These are phyloP conservation scores for Vachellia pachyceras DNA, from an alignment of 306 rosid genomes.

Conservation along the genomic window DNA sequence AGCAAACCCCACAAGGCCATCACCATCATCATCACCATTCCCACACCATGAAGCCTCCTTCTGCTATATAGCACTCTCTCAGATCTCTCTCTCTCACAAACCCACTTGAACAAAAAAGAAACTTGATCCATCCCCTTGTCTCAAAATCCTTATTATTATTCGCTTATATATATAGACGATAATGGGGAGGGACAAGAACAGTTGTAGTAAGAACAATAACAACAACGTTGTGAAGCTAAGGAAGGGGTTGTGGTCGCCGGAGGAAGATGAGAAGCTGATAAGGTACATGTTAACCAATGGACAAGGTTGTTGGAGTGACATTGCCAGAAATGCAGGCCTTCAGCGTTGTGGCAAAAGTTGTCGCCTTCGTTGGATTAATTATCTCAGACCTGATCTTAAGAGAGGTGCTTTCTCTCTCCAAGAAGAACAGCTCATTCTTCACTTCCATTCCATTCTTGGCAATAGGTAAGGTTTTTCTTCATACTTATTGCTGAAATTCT, in stretches of 20 bases:
- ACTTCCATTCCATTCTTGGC: conserved; percentile 88
- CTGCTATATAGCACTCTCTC: conserved; percentile 51
- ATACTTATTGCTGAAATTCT: not conserved
- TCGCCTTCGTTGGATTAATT: conserved; percentile 98
- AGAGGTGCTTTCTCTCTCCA: conserved; percentile 89
- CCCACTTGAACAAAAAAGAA: conserved; percentile 25
- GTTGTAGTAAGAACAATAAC: not conserved
- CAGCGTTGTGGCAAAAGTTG: conserved; percentile 93
- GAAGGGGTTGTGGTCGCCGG: conserved; percentile 96
- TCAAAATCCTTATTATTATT: not conserved
- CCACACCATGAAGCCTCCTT: conserved; percentile 75
- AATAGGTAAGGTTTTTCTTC: conserved; percentile 53
- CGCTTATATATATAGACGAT: conserved; percentile 19
- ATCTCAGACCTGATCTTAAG: conserved; percentile 91
- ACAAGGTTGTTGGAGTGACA: conserved; percentile 96
- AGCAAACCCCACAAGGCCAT: conserved; percentile 76
- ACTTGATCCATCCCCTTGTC: not conserved
- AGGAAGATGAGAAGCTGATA: conserved; percentile 90
- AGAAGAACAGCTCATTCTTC: conserved; percentile 80
- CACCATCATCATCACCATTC: conserved; percentile 66
- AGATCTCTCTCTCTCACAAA: conserved; percentile 47
- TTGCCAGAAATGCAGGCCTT: conserved; percentile 87
- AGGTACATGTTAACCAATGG: conserved; percentile 90
- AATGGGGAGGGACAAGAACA: conserved; percentile 38
- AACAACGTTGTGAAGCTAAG: conserved; percentile 49